Base-by-base conservation (phyloP, 23 red algal genomes). In the Gracilaria gracilis region DNA sequence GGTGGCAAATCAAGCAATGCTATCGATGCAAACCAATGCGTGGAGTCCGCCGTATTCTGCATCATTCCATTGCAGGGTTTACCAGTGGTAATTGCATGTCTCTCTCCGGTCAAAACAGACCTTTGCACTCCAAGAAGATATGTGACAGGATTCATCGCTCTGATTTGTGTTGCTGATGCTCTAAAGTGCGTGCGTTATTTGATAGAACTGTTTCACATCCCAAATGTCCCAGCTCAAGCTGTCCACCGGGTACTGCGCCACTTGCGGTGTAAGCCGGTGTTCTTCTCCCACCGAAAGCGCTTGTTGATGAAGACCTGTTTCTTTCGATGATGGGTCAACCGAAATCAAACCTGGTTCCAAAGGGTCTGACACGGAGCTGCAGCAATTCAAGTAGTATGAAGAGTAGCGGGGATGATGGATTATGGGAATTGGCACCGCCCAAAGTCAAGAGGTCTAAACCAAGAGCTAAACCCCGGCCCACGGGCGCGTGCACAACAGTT, bases 271-370 rank as follows among this genome's bases (percentile, higher is more conserved):
- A 32, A 37, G 32, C 64, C 4, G 32, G 38, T 19, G 16, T 69
- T 4, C 64, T 32, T 19, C 0, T 36, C 16, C 64, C 31, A 37
- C n/a, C 40, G 14, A 75, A 61, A 19, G 15, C 47, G 1, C 34
- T 67, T 28, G 78, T 67, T 58, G 80, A 83, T 40, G 80, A 92
- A 37, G 89, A 92, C 28, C 25, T 84, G 35, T 92, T 92, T 76
- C 47, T 84, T 44, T 71, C 79, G 14, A 84, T 92, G 78, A 75
- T 92, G 71, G 86, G 86, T 31, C 38, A 80, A 27, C 71, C 71
- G n/a, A 87, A 57, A 44, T 40, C 76, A 79, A 81, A 81, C 57
- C 19, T n/a, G 31, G 89, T 59, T 28, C 79, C 89, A 17, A 46
- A 79, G 29, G 80, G 80, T 14, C 67, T 84, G 31, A 24, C 89